Conservation (phyloP, 768 basidiomycete genomes). For the Lentinula detonsa region DNA sequence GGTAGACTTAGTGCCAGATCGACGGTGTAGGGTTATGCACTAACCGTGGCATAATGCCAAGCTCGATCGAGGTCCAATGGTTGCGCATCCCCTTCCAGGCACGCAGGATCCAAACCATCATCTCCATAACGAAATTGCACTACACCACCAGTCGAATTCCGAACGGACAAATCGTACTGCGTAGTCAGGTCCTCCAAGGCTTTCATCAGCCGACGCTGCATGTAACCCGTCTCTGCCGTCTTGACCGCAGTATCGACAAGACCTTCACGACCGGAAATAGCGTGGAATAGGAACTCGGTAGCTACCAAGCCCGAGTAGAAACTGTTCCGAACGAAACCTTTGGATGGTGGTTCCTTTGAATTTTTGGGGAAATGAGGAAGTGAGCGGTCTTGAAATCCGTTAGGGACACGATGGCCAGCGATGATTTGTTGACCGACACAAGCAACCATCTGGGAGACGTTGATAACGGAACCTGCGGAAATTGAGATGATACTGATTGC, state of each 20-base stretch:
- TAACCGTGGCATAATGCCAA: slow-evolving; percentile 79
- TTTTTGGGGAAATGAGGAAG: slow-evolving; percentile 99
- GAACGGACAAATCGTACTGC: slow-evolving; percentile 92
- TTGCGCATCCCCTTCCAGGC: slow-evolving; percentile 91
- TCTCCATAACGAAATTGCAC: slow-evolving; percentile 98
- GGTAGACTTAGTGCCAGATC: neutral
- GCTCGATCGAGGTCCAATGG: slow-evolving; percentile 87
- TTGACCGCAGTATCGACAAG: slow-evolving; percentile 99
- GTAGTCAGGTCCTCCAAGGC: slow-evolving; percentile 95
- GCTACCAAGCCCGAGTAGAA: slow-evolving; percentile 91
- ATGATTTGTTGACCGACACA: slow-evolving; percentile 99
- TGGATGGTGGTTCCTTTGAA: slow-evolving; percentile 91
- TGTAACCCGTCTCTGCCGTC: slow-evolving; percentile 99
- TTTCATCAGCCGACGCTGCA: slow-evolving; percentile 99
- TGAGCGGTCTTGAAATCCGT: slow-evolving; percentile 98
- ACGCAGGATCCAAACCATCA: slow-evolving; percentile 95
- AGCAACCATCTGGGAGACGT: slow-evolving; percentile 99
- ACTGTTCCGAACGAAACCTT: slow-evolving; percentile 96
- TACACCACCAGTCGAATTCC: slow-evolving; percentile 90
- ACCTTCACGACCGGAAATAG: slow-evolving; percentile 97
- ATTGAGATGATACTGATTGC: neutral
- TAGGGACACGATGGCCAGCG: slow-evolving; percentile 93
- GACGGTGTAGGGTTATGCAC: slow-evolving; percentile 11
- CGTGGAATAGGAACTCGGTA: slow-evolving; percentile 98
- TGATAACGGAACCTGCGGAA: slow-evolving; percentile 83